A percentile compares a stretch with the other conserved stretches of the same genome.
phyloP scores from a whole-genome alignment of 768 basidiomycete species.

The Lactarius trivialis region DNA sequence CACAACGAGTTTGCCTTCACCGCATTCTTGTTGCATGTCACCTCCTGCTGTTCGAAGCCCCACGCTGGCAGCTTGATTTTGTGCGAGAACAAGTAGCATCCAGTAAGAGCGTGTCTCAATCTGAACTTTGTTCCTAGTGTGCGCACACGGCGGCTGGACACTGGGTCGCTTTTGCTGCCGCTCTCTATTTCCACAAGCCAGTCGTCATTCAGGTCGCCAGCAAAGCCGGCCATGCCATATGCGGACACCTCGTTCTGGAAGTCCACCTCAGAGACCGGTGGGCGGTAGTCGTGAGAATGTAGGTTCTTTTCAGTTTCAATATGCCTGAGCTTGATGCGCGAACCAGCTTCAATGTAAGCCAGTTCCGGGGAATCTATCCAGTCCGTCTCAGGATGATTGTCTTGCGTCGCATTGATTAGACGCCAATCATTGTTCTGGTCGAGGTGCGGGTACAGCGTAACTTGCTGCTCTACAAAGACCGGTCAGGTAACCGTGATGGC shows the following conservation, averaged over 20 bases:
- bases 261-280: constrained; percentile 94
- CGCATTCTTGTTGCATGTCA: constrained; percentile 99
- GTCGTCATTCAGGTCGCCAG: constrained; percentile 90
- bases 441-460: constrained; percentile 98
- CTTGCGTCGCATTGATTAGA: constrained; percentile 66
- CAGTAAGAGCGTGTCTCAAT: constrained; percentile 76
- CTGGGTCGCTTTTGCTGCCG: constrained; percentile 54
- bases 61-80: constrained; percentile 97
- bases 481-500: not conserved
- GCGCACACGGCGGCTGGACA: constrained; percentile 63
- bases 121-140: constrained; percentile 80
- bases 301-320: constrained; percentile 74
- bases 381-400: constrained; percentile 37
- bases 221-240: constrained; percentile 82
- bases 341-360: constrained; percentile 55
- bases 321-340: constrained; percentile 78
- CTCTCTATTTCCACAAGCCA: constrained; percentile 83
- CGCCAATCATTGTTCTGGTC: constrained; percentile 95
- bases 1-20: constrained; percentile 84
- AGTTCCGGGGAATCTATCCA: constrained; percentile 47
- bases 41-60: constrained; percentile 98
- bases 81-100: constrained; percentile 97
- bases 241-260: constrained; percentile 98
- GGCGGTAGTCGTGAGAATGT: constrained; percentile 92
- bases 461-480: constrained; percentile 75